Conservation (phyloP, 2,329 filamentous ascomycete species). For the Beauveria sp. region DNA sequence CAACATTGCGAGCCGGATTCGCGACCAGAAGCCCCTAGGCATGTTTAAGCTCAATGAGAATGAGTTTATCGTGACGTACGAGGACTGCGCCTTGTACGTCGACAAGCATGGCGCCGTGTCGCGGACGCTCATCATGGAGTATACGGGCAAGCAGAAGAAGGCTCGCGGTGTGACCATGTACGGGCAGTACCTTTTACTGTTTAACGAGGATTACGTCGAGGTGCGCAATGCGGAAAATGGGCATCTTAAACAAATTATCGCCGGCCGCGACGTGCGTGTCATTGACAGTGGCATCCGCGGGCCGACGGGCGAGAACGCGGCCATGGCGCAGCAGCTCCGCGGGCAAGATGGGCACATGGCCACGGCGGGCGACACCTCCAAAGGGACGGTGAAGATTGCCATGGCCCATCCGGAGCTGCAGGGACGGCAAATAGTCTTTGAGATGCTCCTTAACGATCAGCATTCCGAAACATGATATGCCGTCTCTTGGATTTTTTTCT, state of each 20-base stretch:
- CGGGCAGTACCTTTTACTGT: constrained; percentile 83
- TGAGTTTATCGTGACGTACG: constrained; percentile 89
- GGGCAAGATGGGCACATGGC: constrained; percentile 27
- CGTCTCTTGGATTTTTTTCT: neutral
- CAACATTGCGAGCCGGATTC: constrained; percentile 77
- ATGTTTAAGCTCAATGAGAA: constrained; percentile 94
- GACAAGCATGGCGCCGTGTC: constrained; percentile 97
- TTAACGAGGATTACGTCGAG: constrained; percentile 95
- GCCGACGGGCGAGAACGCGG: constrained; percentile 43
- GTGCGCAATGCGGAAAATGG: constrained; percentile 96
- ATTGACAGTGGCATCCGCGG: constrained; percentile 75
- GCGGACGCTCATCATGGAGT: constrained; percentile 94
- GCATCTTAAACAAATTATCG: constrained; percentile 85
- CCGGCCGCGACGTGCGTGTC: constrained; percentile 80
- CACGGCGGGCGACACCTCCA: constrained; percentile 39
- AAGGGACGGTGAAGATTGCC: constrained; percentile 82
- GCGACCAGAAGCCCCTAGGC: constrained; percentile 75
- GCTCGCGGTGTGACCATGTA: constrained; percentile 83
- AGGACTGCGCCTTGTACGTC: constrained; percentile 94
- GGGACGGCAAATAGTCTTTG: constrained; percentile 79
- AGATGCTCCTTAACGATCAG: constrained; percentile 87
- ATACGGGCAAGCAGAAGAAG: constrained; percentile 77
- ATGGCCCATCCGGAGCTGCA: constrained; percentile 90
- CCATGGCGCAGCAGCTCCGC: constrained; percentile 24
- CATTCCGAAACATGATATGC: constrained; percentile 43